Percentiles rank a stretch among this genome's conserved stretches.
Evolutionary conservation across 768 basidiomycete species (phyloP).

Genomic region (Kwoniella botswanensis): DNA sequence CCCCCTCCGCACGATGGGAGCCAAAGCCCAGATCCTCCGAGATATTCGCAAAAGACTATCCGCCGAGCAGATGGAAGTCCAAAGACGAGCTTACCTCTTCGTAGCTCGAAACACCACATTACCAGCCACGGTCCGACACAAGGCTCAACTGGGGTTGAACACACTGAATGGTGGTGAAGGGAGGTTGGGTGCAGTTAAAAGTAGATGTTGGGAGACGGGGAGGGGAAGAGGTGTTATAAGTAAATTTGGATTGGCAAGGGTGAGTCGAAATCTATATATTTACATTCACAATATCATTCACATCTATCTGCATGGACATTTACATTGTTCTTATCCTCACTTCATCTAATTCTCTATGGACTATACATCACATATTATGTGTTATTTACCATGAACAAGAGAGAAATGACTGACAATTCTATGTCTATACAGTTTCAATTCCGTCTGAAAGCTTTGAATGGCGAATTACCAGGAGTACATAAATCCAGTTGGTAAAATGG

Average conservation of each 20-base stretch:
- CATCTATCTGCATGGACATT: neutral
- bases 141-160: slow-evolving; percentile 92
- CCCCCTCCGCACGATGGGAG: slow-evolving; percentile 17
- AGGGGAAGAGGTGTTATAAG: slow-evolving; percentile 83
- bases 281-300: neutral
- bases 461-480: slow-evolving; percentile 82
- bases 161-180: slow-evolving; percentile 76
- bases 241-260: slow-evolving; percentile 85
- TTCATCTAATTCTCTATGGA: too few species aligned
- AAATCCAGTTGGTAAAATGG: slow-evolving; percentile 83
- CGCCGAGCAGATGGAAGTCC: slow-evolving; percentile 69
- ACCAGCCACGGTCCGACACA: slow-evolving; percentile 85
- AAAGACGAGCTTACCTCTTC: slow-evolving; percentile 86
- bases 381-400: neutral
- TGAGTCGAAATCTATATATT: slow-evolving; percentile 54
- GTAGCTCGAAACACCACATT: slow-evolving; percentile 89
- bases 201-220: slow-evolving; percentile 83
- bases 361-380: neutral
- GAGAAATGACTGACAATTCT: too few species aligned
- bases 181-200: slow-evolving; percentile 84
- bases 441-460: slow-evolving; percentile 77
- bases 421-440: slow-evolving; percentile 78
- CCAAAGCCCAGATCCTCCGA: slow-evolving; percentile 43
- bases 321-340: too few species aligned
- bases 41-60: slow-evolving; percentile 51